Percentiles rank a stretch among this genome's conserved stretches.
These are phyloP conservation scores for Geosiphon pyriformis DNA, from an alignment of 192 early-diverging fungal species.

Conservation along the genomic window DNA sequence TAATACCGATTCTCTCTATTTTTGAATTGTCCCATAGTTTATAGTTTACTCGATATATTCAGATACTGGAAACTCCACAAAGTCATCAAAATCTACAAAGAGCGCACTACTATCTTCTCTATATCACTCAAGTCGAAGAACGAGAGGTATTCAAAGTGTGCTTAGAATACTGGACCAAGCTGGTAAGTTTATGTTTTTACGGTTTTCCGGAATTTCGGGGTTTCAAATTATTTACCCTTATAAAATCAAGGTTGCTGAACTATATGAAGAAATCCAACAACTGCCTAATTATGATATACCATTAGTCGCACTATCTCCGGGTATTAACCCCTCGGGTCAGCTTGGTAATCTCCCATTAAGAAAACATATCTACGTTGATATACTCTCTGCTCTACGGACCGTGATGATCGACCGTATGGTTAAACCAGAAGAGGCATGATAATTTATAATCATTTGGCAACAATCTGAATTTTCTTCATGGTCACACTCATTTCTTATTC, in stretches of 20 bases:
- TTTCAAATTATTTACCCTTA: neutral
- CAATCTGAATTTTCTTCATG: no score
- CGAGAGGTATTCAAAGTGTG: constrained; percentile 98
- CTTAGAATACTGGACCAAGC: constrained; percentile 94
- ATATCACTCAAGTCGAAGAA: constrained; percentile 88
- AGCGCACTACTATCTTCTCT: constrained; percentile 88
- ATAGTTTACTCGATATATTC: constrained; percentile 1
- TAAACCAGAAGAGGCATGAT: constrained; percentile 87
- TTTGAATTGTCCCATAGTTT: neutral
- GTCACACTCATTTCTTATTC: no score
- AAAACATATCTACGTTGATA: constrained; percentile 78
- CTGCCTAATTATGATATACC: constrained; percentile 39
- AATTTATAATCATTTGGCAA: no score
- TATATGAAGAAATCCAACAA: constrained; percentile 81
- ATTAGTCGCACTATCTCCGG: constrained; percentile 55
- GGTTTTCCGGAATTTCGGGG: neutral
- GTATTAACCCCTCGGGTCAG: constrained; percentile 26
- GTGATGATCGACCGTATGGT: constrained; percentile 99
- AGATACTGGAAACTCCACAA: constrained; percentile 53
- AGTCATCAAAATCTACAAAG: constrained; percentile 54
- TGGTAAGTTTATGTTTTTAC: constrained; percentile 44
- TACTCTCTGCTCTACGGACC: constrained; percentile 79
- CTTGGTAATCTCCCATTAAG: constrained; percentile 48
- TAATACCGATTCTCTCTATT: neutral
- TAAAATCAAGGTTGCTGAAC: constrained; percentile 56